Conservation (phyloP, 805 yeast species). For the Metschnikowia gelsemii region DNA sequence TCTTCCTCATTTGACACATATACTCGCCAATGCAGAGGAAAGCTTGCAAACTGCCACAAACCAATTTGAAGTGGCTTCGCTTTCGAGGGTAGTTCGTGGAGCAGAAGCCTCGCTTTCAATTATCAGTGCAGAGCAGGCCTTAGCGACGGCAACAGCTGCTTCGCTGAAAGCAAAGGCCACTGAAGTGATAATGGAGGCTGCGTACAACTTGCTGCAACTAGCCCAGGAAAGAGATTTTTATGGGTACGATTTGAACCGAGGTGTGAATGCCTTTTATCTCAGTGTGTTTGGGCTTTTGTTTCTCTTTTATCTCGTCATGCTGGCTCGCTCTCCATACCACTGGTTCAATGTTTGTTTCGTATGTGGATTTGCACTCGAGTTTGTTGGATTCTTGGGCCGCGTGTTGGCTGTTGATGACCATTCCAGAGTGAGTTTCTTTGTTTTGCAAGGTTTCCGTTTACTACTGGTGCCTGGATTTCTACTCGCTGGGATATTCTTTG, state of each 20-base stretch:
- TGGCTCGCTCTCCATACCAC: conserved; percentile 32
- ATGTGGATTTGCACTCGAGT: conserved; percentile 37
- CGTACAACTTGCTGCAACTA: neutral
- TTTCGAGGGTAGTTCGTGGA: conserved; percentile 30
- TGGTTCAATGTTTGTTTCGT: conserved; percentile 42
- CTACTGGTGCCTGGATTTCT: conserved; percentile 43
- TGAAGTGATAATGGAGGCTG: conserved; percentile 23
- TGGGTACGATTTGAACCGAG: conserved; percentile 24
- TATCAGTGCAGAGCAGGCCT: conserved; percentile 32
- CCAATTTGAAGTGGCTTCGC: conserved; percentile 13
- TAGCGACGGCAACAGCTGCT: conserved; percentile 39
- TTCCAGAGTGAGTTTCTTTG: conserved; percentile 22
- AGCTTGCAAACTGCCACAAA: conserved; percentile 22
- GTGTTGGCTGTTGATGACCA: conserved; percentile 29
- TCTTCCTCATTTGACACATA: too few relatives aligned
- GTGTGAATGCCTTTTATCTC: conserved; percentile 34
- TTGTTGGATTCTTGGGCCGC: conserved; percentile 40
- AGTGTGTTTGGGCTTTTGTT: conserved; percentile 29
- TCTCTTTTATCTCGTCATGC: conserved; percentile 27
- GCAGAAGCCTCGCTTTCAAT: conserved; percentile 38
- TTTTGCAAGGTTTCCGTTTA: conserved; percentile 34
- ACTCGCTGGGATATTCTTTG: conserved; percentile 42
- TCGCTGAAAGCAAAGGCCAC: conserved; percentile 30
- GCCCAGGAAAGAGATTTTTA: conserved; percentile 20
- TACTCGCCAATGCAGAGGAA: conserved; percentile 6